Evolutionary conservation across 306 rosid genomes (phyloP).

Genomic region (Casuarina equisetifolia): DNA sequence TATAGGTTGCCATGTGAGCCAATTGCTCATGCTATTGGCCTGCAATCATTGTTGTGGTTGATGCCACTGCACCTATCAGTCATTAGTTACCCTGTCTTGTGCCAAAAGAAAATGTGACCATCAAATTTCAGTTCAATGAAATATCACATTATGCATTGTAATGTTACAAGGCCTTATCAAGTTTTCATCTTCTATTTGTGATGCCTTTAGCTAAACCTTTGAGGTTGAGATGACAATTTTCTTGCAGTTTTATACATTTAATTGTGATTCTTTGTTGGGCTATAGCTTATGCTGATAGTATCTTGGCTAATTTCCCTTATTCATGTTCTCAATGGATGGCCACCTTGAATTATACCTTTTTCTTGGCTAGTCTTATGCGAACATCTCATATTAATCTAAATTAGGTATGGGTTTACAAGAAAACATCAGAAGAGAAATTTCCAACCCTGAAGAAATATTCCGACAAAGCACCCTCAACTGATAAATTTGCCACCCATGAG

Average conservation of each 20-base stretch:
- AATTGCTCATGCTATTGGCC: not conserved
- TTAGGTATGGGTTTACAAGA: constrained; percentile 91
- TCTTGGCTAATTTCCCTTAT: not conserved
- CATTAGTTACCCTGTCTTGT: not conserved
- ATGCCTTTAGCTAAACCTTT: not conserved
- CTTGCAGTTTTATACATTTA: not conserved
- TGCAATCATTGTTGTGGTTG: not conserved
- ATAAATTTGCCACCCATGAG: constrained; percentile 77
- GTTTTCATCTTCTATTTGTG: not conserved
- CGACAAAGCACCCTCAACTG: constrained; percentile 77
- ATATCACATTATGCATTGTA: not conserved
- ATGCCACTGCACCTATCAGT: not conserved
- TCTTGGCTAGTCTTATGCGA: not conserved
- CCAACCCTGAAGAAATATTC: constrained; percentile 89
- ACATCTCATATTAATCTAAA: constrained; percentile 6
- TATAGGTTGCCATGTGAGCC: not conserved
- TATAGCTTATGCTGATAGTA: constrained; percentile 4
- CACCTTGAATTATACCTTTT: not conserved
- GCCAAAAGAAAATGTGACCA: not conserved
- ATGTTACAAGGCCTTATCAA: not conserved
- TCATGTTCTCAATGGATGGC: not conserved
- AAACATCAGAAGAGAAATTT: constrained; percentile 87
- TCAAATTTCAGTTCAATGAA: not conserved
- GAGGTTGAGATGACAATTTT: not conserved
- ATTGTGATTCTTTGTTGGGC: not conserved